phyloP scores from a whole-genome alignment of 148 eudicot species.

The Tetragonia tetragonoides region DNA sequence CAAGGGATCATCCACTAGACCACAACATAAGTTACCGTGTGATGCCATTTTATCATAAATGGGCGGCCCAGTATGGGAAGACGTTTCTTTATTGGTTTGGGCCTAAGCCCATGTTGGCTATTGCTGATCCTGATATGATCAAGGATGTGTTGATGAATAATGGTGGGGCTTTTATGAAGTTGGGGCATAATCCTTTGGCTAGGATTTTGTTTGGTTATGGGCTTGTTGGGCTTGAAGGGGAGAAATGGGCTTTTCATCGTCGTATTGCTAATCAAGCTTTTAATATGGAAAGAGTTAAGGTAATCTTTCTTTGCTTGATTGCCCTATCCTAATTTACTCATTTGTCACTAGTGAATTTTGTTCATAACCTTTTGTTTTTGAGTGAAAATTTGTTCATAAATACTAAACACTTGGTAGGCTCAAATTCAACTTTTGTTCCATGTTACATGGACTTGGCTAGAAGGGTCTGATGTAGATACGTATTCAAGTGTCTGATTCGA shows the following conservation, averaged over 20 bases:
- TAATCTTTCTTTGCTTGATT: not conserved
- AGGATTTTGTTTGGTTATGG: conserved; percentile 59
- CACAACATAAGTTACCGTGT: conserved; percentile 49
- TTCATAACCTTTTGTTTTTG: too few species aligned
- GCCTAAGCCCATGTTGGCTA: conserved; percentile 49
- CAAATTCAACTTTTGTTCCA: too few species aligned
- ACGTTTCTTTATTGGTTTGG: conserved; percentile 78
- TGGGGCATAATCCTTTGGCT: conserved; percentile 49
- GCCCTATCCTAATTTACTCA: too few species aligned
- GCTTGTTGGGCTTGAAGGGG: conserved; percentile 55
- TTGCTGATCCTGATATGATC: conserved; percentile 58
- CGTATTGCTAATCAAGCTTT: conserved; percentile 64
- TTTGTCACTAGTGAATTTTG: too few species aligned
- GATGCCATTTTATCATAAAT: conserved; percentile 57
- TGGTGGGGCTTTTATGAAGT: conserved; percentile 38
- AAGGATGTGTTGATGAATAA: conserved; percentile 51
- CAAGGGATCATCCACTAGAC: conserved; percentile 14
- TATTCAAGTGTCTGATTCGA: too few species aligned
- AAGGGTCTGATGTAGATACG: too few species aligned
- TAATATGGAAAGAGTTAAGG: conserved; percentile 42
- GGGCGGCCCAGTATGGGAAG: conserved; percentile 63
- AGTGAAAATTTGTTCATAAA: too few species aligned
- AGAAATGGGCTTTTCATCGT: conserved; percentile 72
- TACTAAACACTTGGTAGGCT: too few species aligned
- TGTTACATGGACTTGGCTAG: too few species aligned